These are phyloP conservation scores for Albophoma yamanashiensis DNA, from an alignment of 2,329 filamentous ascomycete genomes.

Conservation along the genomic window DNA sequence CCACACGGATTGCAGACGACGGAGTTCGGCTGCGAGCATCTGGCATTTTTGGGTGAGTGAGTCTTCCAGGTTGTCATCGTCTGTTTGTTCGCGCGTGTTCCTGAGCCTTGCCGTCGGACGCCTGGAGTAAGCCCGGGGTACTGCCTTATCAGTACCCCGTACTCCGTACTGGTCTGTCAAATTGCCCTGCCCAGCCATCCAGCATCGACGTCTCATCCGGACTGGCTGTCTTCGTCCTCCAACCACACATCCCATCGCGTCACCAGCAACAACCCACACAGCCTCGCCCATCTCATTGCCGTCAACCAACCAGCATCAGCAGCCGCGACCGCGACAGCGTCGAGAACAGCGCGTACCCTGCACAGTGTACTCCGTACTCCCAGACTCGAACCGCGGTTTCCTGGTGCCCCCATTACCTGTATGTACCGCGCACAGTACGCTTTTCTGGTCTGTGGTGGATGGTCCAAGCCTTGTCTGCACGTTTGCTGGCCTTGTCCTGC, in stretches of 20 bases:
- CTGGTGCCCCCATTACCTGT: neutral
- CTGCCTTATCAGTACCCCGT: neutral
- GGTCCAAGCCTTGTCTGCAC: neutral
- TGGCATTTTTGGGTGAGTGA: neutral
- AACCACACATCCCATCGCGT: neutral
- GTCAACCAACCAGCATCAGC: neutral
- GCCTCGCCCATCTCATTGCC: neutral
- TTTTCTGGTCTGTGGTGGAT: neutral
- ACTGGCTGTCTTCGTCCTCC: neutral
- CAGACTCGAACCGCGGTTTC: neutral
- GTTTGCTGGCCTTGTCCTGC: neutral
- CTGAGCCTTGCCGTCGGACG: neutral
- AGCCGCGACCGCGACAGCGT: neutral
- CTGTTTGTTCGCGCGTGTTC: neutral
- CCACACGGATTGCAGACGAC: neutral
- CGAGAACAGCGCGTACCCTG: neutral
- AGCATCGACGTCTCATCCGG: neutral
- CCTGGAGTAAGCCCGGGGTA: neutral
- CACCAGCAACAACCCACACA: neutral
- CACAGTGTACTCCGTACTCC: neutral
- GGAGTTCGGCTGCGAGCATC: neutral
- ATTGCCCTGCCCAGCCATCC: neutral
- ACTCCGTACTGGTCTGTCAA: neutral
- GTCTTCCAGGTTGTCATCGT: neutral
- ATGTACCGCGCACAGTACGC: neutral